phyloP scores from a whole-genome alignment of 2,329 filamentous ascomycete genomes.

The Colletotrichum tofieldiae region DNA sequence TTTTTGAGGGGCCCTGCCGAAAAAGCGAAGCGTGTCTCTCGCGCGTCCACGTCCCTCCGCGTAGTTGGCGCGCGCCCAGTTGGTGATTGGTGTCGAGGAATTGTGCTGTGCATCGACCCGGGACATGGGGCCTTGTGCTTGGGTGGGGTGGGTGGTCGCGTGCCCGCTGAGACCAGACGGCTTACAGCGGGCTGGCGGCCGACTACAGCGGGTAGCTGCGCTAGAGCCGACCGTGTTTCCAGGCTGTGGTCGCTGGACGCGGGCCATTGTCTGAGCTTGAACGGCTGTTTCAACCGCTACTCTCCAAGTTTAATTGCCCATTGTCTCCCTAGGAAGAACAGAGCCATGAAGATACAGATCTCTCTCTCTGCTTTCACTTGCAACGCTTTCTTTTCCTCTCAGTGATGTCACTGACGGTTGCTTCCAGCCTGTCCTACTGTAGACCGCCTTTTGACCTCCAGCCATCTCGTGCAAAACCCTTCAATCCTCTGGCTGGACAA shows the following conservation, averaged over 20 bases:
- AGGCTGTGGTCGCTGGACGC: slow-evolving; percentile 27
- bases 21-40: slow-evolving; percentile 29
- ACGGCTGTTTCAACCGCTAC: slow-evolving; percentile 16
- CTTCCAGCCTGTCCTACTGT: neutral
- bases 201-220: slow-evolving; percentile 3
- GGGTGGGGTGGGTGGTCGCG: slow-evolving; percentile 1
- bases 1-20: slow-evolving; percentile 48
- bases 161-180: neutral
- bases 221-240: slow-evolving; percentile 22
- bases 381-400: neutral
- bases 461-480: slow-evolving; percentile 30
- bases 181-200: slow-evolving; percentile 2
- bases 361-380: neutral
- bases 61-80: slow-evolving; percentile 18
- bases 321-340: neutral
- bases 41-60: slow-evolving; percentile 28
- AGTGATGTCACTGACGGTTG: neutral
- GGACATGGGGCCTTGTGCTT: neutral
- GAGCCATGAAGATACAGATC: neutral
- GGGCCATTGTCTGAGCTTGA: slow-evolving; percentile 26
- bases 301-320: slow-evolving; percentile 7
- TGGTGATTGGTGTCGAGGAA: slow-evolving; percentile 13
- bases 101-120: slow-evolving; percentile 17
- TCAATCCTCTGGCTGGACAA: slow-evolving; percentile 22
- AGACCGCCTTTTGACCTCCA: slow-evolving; percentile 34